Evolutionary conservation across 2,329 filamentous ascomycete genomes (phyloP).

Genomic region (Colletotrichum sp.): DNA sequence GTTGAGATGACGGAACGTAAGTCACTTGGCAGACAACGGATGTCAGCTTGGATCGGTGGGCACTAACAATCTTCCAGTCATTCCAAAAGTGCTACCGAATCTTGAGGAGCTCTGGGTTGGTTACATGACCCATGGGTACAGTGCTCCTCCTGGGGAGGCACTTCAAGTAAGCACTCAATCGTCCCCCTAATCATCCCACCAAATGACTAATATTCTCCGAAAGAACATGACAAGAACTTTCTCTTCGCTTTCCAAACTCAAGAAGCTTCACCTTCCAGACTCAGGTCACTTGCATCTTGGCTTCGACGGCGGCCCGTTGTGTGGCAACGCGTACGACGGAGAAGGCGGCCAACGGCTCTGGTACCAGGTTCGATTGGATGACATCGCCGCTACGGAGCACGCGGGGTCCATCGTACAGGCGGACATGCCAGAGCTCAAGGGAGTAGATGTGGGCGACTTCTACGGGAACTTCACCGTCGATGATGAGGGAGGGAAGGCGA

Average conservation of each 20-base stretch:
- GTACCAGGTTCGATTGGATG: not conserved
- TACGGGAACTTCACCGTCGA: not conserved
- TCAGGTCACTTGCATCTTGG: not conserved
- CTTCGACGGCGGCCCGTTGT: not conserved
- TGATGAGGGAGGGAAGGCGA: not conserved
- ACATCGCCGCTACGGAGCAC: not conserved
- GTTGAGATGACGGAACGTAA: not conserved
- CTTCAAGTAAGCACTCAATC: not conserved
- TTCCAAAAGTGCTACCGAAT: not conserved
- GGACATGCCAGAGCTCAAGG: not conserved
- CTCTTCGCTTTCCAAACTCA: not conserved
- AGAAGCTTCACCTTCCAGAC: not conserved
- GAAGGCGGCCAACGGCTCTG: not conserved
- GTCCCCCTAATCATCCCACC: too few species aligned
- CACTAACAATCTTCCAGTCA: not conserved
- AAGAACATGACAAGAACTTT: not conserved
- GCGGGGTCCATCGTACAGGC: not conserved
- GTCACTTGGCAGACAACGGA: not conserved
- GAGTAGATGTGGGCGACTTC: not conserved
- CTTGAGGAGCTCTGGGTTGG: not conserved
- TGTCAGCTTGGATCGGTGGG: not conserved
- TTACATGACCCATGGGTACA: not conserved
- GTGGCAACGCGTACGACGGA: not conserved
- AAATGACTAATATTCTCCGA: rapidly evolving
- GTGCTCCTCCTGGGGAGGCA: not conserved